Conservation (phyloP, 768 basidiomycete species). For the Tylopilus vinaceipallidus region DNA sequence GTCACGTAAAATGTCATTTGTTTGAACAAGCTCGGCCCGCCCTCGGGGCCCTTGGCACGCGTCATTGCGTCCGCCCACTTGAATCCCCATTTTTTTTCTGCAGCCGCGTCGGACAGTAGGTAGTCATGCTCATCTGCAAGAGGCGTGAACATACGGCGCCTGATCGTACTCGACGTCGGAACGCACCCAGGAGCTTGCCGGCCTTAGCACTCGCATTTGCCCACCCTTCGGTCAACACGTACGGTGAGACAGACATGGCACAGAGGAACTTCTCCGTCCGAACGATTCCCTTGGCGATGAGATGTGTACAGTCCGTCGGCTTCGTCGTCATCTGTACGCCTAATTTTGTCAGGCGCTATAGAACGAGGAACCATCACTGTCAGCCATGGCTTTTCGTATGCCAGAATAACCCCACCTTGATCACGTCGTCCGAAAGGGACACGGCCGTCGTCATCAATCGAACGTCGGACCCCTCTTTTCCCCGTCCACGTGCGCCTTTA, state of each 20-base stretch:
- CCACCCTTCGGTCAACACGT: slow-evolving; percentile 70
- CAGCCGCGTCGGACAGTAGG: slow-evolving; percentile 54
- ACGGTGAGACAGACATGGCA: slow-evolving; percentile 62
- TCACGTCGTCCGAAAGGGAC: slow-evolving; percentile 50
- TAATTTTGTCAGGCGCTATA: slow-evolving; percentile 58
- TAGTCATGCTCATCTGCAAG: slow-evolving; percentile 61
- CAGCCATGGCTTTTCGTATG: too few relatives aligned
- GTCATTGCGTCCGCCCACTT: slow-evolving; percentile 57
- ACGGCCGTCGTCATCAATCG: slow-evolving; percentile 71
- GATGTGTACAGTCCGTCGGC: slow-evolving; percentile 72
- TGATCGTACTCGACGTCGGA: neutral
- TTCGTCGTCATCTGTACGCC: slow-evolving; percentile 65
- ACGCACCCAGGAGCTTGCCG: slow-evolving; percentile 63
- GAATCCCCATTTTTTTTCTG: slow-evolving; percentile 68
- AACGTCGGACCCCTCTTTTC: slow-evolving; percentile 24
- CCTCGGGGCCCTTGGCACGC: slow-evolving; percentile 47
- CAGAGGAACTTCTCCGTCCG: slow-evolving; percentile 89
- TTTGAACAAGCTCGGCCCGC: slow-evolving; percentile 53
- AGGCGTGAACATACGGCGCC: neutral
- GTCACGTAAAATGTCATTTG: slow-evolving; percentile 77
- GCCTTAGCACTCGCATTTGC: slow-evolving; percentile 54
- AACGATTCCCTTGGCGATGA: slow-evolving; percentile 65
- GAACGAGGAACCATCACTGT: too few relatives aligned
- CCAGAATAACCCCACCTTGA: slow-evolving; percentile 45
- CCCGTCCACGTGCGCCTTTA: slow-evolving; percentile 5